Conservation (phyloP, 139 green algal species). For the Limnomonas spitsbergensis region DNA sequence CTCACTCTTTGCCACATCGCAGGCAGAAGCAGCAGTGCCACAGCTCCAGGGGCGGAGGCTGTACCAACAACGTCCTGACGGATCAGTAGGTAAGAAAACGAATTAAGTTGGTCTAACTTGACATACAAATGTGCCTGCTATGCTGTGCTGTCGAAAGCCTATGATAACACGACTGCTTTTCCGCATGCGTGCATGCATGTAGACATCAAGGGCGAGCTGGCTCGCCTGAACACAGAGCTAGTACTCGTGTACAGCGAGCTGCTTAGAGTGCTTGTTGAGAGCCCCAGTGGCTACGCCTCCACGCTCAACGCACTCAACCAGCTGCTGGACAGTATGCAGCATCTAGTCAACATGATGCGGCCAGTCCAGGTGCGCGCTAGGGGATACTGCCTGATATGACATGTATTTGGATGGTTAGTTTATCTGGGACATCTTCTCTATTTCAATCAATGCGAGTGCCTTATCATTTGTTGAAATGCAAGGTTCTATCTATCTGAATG, state of each 20-base stretch:
- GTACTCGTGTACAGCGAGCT: slow-evolving; percentile 53
- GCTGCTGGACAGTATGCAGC: slow-evolving; percentile 41
- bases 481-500: too few relatives aligned
- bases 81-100: not conserved
- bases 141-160: too few relatives aligned
- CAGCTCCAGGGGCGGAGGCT: not conserved
- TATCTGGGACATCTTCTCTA: not conserved
- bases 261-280: slow-evolving; percentile 29
- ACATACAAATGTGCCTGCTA: not conserved
- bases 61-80: not conserved
- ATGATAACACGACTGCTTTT: too few relatives aligned
- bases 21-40: not conserved
- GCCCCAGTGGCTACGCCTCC: slow-evolving; percentile 22
- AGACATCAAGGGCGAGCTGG: slow-evolving; percentile 49
- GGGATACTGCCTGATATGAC: not conserved
- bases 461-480: not conserved
- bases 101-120: not conserved
- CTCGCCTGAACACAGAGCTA: slow-evolving; percentile 32
- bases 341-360: slow-evolving; percentile 40
- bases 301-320: slow-evolving; percentile 32
- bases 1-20: too few relatives aligned
- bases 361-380: slow-evolving; percentile 36
- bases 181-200: too few relatives aligned
- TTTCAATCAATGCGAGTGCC: not conserved
- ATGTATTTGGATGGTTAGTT: not conserved